A percentile compares a stretch with the other conserved stretches of the same genome.
These are phyloP conservation scores for Catharanthus roseus DNA, from an alignment of 257 asterid genomes.

Conservation along the genomic window DNA sequence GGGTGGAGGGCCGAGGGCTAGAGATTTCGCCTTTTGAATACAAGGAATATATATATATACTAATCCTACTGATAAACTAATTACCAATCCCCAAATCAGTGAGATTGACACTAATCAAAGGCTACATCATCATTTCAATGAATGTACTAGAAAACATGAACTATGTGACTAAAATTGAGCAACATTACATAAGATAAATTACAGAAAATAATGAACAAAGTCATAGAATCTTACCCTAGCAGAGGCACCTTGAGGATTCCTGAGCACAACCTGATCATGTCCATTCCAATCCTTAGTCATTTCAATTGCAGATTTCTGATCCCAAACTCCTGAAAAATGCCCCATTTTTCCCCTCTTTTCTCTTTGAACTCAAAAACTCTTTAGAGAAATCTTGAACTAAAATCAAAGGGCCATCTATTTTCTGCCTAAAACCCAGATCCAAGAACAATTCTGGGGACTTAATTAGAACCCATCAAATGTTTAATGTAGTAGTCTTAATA, in stretches of 20 bases:
- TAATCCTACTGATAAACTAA: too few relatives aligned
- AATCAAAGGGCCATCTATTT: conserved; percentile 22
- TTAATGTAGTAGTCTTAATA: too few relatives aligned
- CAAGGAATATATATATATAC: too few relatives aligned
- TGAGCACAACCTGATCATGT: conserved; percentile 73
- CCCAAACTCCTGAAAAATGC: conserved; percentile 80
- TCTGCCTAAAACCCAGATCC: conserved; percentile 39
- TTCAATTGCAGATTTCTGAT: conserved; percentile 57
- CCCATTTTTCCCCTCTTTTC: conserved; percentile 55
- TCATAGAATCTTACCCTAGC: conserved; percentile 55
- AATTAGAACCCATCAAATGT: too few relatives aligned
- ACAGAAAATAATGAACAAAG: conserved; percentile 11
- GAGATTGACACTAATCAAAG: too few relatives aligned
- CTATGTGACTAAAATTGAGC: neutral
- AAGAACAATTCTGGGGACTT: conserved; percentile 26
- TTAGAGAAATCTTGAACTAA: conserved; percentile 1
- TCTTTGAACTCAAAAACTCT: conserved; percentile 21
- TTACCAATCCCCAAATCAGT: too few relatives aligned
- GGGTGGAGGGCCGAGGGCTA: too few relatives aligned
- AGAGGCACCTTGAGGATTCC: conserved; percentile 79
- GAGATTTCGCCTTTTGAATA: too few relatives aligned
- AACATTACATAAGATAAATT: too few relatives aligned
- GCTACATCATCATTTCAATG: too few relatives aligned
- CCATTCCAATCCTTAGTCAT: conserved; percentile 83
- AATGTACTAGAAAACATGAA: neutral